phyloP scores from a whole-genome alignment of 495 filamentous ascomycete species.

The Viridothelium virens region DNA sequence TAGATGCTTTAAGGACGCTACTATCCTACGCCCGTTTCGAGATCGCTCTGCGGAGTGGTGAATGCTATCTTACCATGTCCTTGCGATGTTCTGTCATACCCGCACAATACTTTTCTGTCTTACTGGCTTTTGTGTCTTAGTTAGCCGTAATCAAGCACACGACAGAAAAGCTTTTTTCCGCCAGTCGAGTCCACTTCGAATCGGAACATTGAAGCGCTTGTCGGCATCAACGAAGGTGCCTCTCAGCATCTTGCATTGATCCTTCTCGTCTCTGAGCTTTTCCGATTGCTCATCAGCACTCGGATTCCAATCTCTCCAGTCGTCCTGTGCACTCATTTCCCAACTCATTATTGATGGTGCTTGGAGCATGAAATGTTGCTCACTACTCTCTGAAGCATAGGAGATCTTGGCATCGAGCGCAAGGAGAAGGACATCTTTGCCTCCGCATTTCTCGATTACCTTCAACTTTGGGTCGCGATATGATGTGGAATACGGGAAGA shows the following conservation, averaged over 20 bases:
- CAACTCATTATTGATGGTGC: not conserved
- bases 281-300: constrained; percentile 4
- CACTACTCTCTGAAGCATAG: not conserved
- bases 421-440: not conserved
- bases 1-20: too few relatives aligned
- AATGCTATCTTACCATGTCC: too few relatives aligned
- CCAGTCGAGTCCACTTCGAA: constrained; percentile 17
- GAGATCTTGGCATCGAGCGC: not conserved
- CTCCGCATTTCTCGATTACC: not conserved
- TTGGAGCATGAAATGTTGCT: not conserved
- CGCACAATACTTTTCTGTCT: too few relatives aligned
- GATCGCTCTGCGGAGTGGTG: too few relatives aligned
- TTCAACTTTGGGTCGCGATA: constrained; percentile 14
- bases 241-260: constrained; percentile 12
- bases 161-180: constrained; percentile 14
- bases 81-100: too few relatives aligned
- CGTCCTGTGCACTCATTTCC: not conserved
- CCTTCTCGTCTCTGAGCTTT: constrained; percentile 3
- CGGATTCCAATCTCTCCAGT: constrained; percentile 12
- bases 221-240: constrained; percentile 15
- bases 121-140: too few relatives aligned
- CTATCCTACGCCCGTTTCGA: too few relatives aligned
- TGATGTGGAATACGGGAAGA: constrained; percentile 16
- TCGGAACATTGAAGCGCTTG: constrained; percentile 13
- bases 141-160: constrained; percentile 9